Base-by-base conservation (phyloP, 2,329 filamentous ascomycete genomes). In the Colletotrichum sp. region DNA sequence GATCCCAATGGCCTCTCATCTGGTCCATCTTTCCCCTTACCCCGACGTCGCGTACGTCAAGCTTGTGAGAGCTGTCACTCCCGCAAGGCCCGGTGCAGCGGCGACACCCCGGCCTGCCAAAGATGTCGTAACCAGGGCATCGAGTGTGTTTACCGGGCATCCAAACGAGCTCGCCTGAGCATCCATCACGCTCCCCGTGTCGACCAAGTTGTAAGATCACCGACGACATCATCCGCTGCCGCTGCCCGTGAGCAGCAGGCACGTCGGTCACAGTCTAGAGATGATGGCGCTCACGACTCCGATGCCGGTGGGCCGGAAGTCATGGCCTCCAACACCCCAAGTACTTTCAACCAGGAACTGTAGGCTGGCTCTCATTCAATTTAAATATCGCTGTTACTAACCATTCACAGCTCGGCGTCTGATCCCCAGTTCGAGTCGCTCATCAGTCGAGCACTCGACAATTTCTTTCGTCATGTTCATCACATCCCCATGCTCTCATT, bases 401-500 rank as follows among this genome's bases (percentile, higher is more conserved):
- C 63, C 39, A 4, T 24, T 9, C 8, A 44, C 71, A 85, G 85
- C 30, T 75, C 81, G 30, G 82, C 80, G 39, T 82, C 80, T 18
- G 85, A 90, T 79, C 87, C 87, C 77, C 84, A 84, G 63, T 83
- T 89, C 78, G 89, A 91, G 78, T 83, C 86, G 26, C 80, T 91
- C 30, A 89, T 90, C 55, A 84, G 87, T 66, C 87, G 87, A 52
- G 89, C 89, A 7, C 90, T 92, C 78, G 89, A 89, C 79, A 87
- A 88, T 78, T 92, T 91, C 83, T 92, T 92, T 81, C 88, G 88
- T 57, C 88, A 91, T 79, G 86, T 92, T 55, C 90, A 92, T 81
- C 90, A 92, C 77, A 89, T 92, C 68, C 89, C 90, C 60, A 89
- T 90, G 78, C 90, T 90, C 82, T 90, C 89, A 13, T 92, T 92